Evolutionary conservation across 2,329 filamentous ascomycete species (phyloP).

Genomic region (Taxawa tesnikishii): DNA sequence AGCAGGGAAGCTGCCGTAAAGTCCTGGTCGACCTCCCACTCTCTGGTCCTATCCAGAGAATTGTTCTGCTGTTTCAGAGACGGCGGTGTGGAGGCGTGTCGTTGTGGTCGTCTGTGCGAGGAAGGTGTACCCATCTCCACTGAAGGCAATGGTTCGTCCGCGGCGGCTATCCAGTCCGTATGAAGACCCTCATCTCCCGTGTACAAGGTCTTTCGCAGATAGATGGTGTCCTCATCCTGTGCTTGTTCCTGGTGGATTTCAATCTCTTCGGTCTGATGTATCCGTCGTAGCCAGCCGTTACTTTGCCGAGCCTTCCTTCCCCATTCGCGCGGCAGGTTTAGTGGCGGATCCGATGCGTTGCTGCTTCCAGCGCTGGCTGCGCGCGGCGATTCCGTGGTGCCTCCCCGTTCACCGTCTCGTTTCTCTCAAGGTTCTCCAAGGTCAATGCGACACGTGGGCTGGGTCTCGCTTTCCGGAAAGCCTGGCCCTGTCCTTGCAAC

Average conservation of each 20-base stretch:
- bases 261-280: slow-evolving; percentile 8
- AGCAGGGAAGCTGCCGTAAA: slow-evolving; percentile 33
- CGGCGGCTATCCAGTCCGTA: slow-evolving; percentile 17
- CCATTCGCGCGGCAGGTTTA: slow-evolving; percentile 34
- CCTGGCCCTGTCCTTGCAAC: slow-evolving; percentile 16
- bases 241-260: slow-evolving; percentile 9
- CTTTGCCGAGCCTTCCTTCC: slow-evolving; percentile 30
- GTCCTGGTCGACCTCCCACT: slow-evolving; percentile 28
- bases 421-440: slow-evolving; percentile 30
- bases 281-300: slow-evolving; percentile 30
- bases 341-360: slow-evolving; percentile 27
- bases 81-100: slow-evolving; percentile 10
- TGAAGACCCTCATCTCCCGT: slow-evolving; percentile 11
- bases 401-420: not conserved
- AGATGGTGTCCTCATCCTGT: slow-evolving; percentile 11
- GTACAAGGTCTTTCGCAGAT: slow-evolving; percentile 9
- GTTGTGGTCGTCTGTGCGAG: slow-evolving; percentile 19
- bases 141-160: slow-evolving; percentile 26
- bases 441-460: slow-evolving; percentile 27
- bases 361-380: slow-evolving; percentile 18
- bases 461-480: slow-evolving; percentile 31
- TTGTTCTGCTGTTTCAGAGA: slow-evolving; percentile 11
- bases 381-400: not conserved
- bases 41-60: slow-evolving; percentile 11
- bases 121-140: slow-evolving; percentile 29